phyloP scores from a whole-genome alignment of 2,329 filamentous ascomycete species.

The Dactylonectria estremocensis region DNA sequence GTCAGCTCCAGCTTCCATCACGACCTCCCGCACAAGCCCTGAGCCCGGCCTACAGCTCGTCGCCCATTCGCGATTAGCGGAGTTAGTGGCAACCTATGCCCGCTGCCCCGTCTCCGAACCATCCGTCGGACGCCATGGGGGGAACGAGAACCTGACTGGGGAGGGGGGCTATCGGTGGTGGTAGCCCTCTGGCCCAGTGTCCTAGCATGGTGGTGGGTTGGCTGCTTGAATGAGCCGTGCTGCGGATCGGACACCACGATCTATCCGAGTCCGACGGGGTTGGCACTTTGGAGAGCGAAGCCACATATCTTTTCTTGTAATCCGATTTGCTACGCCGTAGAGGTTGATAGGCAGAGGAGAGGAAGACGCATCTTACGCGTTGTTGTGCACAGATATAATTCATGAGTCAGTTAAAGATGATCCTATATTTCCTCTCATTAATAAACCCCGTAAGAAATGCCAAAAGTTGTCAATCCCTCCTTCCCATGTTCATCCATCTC shows the following conservation, averaged over 20 bases:
- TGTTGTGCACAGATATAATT: not conserved
- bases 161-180: not conserved
- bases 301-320: not conserved
- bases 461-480: not conserved
- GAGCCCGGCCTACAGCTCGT: not conserved
- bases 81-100: constrained; percentile 24
- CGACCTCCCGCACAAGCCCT: not conserved
- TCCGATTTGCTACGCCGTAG: too few relatives aligned
- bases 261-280: constrained; percentile 24
- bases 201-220: not conserved
- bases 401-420: not conserved
- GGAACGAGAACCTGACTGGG: not conserved
- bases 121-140: constrained; percentile 21
- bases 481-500: not conserved
- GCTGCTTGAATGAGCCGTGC: too few relatives aligned
- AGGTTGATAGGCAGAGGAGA: too few relatives aligned
- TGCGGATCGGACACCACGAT: constrained; percentile 21
- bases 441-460: not conserved
- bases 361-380: too few relatives aligned
- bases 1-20: not conserved
- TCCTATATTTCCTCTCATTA: not conserved
- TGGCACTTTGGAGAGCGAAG: not conserved
- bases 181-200: not conserved
- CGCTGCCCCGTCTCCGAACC: constrained; percentile 26
- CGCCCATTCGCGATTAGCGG: constrained; percentile 13